Base-by-base conservation (phyloP, 1,284 basidiomycete genomes). In the Schizophyllum amplum region DNA sequence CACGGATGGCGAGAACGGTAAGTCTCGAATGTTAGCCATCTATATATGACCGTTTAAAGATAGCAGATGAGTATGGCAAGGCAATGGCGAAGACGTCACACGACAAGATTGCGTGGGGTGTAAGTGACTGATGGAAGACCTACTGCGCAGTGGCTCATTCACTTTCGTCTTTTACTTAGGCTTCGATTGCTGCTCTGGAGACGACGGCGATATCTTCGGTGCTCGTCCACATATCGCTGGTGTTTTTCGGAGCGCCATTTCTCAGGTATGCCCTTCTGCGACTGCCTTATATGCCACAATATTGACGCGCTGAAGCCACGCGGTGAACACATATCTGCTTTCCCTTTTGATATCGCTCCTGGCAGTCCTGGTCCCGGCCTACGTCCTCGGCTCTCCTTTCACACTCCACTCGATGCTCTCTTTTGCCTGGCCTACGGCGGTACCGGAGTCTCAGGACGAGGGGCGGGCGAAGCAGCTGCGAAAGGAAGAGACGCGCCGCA, bases 241-340 rank as follows among this genome's bases (percentile, higher is more conserved):
- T 90, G 7, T 66, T 90, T 11, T 86, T 95, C 60, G 93, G 93
- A 1, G 92, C 92, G 4, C 89, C 91, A 0, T 62, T 89, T 5
- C 60, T 74, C 48, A 80, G 76, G 85, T 86, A 71, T 26, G 25
- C 57, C 22, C 57, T 21, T 42, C 54, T 47, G 11, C 33, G 47
- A 52, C 47, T 47, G 51, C 54, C 55, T 58, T 61, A 56, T 47
- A 24, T 21, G 49, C 56, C 24, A 25, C 53, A 60, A 26, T 57
- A 59, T 56, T 49, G 15, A 17, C 27, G 22, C 51, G 50, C 48
- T 57, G 51, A 33, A 84, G 83, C 58, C 74, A 83, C 61, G 58
- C 75, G 51, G 55, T 72, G 5, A 80, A 82, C 55, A 94, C 92
- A 1, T 81, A 80, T 57, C 73, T 88, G 15, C 75, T 95, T 23